Conservation (phyloP, 208 protist species). For the Wallacemonas sp. region DNA sequence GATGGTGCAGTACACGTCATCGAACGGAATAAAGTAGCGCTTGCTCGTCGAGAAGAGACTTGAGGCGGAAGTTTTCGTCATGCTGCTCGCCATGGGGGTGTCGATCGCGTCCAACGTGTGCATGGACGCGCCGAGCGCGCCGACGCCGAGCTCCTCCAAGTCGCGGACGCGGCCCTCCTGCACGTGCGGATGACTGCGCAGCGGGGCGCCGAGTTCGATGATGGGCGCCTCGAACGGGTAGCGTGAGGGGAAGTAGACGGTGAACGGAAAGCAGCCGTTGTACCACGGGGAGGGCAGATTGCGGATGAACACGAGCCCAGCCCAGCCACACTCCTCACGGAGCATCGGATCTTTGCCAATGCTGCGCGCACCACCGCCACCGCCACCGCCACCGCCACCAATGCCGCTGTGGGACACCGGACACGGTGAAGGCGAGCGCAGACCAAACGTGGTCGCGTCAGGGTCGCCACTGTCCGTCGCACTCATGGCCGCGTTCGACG, state of each 20-base stretch:
- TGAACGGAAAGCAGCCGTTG: slow-evolving; percentile 62
- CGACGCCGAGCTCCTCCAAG: slow-evolving; percentile 16
- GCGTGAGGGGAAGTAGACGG: slow-evolving; percentile 50
- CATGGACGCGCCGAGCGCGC: slow-evolving; percentile 5
- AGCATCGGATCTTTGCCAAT: slow-evolving; percentile 22
- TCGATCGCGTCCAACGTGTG: slow-evolving; percentile 11
- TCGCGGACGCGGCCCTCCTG: slow-evolving; percentile 9
- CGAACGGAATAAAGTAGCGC: slow-evolving; percentile 41
- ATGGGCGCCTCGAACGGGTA: slow-evolving; percentile 71
- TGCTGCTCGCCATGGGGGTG: slow-evolving; percentile 16
- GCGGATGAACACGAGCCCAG: slow-evolving; percentile 51
- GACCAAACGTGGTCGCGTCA: background rate
- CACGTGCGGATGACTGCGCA: slow-evolving; percentile 69
- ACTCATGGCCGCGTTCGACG: background rate
- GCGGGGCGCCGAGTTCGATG: slow-evolving; percentile 39
- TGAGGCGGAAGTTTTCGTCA: slow-evolving; percentile 13
- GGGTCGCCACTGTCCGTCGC: background rate
- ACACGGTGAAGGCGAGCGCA: background rate
- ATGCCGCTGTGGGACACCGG: slow-evolving; percentile 9
- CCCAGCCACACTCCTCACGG: slow-evolving; percentile 28
- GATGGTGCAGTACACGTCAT: slow-evolving; percentile 52
- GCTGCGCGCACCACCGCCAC: background rate
- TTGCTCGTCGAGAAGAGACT: slow-evolving; percentile 7
- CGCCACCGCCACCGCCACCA: background rate
- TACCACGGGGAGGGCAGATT: slow-evolving; percentile 60